Conservation (phyloP, 2,329 filamentous ascomycete species). For the Alternaria sp. region DNA sequence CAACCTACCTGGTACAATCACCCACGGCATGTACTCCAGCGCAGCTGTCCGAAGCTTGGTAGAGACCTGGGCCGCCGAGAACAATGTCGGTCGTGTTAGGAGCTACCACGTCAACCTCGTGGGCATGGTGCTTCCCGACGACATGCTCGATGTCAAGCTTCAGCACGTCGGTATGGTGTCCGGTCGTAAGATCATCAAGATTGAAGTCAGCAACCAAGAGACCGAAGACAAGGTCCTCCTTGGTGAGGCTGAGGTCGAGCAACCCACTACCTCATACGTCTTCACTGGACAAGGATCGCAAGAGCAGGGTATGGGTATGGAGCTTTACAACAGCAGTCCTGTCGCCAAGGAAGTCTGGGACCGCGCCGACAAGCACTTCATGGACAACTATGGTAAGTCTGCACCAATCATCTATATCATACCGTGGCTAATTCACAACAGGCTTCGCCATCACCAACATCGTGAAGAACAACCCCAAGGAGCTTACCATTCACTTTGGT, state of each 20-base stretch:
- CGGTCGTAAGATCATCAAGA: conserved; percentile 99
- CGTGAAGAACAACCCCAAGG: conserved; percentile 99
- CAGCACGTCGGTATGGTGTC: conserved; percentile 98
- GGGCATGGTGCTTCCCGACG: conserved; percentile 98
- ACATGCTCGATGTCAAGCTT: conserved; percentile 91
- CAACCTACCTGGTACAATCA: conserved; percentile 94
- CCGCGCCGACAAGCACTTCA: conserved; percentile 89
- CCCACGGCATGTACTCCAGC: conserved; percentile 99
- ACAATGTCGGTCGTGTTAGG: conserved; percentile 94
- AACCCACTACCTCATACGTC: conserved; percentile 94
- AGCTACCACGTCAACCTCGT: conserved; percentile 97
- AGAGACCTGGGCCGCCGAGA: conserved; percentile 98
- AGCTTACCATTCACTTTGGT: conserved; percentile 97
- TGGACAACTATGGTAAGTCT: conserved; percentile 91
- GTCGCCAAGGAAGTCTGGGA: conserved; percentile 97
- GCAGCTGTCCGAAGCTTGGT: conserved; percentile 94
- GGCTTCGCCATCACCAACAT: conserved; percentile 98
- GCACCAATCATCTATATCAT: conserved; percentile 5
- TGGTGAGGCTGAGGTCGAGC: conserved; percentile 96
- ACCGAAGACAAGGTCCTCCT: conserved; percentile 95
- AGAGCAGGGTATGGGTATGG: conserved; percentile 99
- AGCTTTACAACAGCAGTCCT: conserved; percentile 89
- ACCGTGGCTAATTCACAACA: conserved; percentile 46
- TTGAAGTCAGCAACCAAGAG: conserved; percentile 94
- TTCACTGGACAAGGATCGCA: conserved; percentile 99